Base-by-base conservation (phyloP, 441 rosid species). In the Geranium incanum region DNA sequence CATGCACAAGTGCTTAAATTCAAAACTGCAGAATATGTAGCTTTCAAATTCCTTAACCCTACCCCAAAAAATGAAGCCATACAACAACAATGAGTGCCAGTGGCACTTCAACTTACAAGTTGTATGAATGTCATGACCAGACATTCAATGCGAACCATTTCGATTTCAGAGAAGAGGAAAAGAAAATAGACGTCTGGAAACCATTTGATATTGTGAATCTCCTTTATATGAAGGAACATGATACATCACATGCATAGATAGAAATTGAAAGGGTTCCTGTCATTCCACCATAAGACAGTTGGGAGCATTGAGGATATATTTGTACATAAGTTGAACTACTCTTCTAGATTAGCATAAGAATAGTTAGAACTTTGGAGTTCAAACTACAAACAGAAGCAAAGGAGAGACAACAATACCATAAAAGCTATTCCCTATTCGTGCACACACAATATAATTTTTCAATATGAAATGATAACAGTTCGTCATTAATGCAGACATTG, bases 101-200 rank as follows among this genome's bases (percentile, higher is more conserved):
- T 13, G 16, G n/a, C 59, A 50, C 59, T 52, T 52, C 60, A 52
- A 52, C 18, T 15, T n/a, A 50, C 59, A 50, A 50, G 59, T 16
- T 52, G n/a, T 5, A n/a, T 52, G 19, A 52, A n/a, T 12, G 60
- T 52, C 60, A 48, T 15, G 6, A n/a, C 60, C 13, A 15, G n/a
- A 52, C 18, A 52, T 52, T 13, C 60, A 52, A 12, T 52, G 19
- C 6, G n/a, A 52, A 52, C 5, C 18, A 50, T 70, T 74, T 70
- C 21, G 39, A 50, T 70, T 74, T 70, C 36, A 28, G 23, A 36
- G 50, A 50, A 33, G n/a, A 71, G 28, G 21, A 23, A 13, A 50
- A n/a, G 4, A 39, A 39, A 39, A 39, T 39, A 4, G 59, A 45
- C 13, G 52, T 45, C 3, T 4, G 13, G 5, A 11, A 11, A 50